Evolutionary conservation across 305 asterid species (phyloP), one percentile per base, ranked within the genome.

Genomic region (Rubia balearica): DNA sequence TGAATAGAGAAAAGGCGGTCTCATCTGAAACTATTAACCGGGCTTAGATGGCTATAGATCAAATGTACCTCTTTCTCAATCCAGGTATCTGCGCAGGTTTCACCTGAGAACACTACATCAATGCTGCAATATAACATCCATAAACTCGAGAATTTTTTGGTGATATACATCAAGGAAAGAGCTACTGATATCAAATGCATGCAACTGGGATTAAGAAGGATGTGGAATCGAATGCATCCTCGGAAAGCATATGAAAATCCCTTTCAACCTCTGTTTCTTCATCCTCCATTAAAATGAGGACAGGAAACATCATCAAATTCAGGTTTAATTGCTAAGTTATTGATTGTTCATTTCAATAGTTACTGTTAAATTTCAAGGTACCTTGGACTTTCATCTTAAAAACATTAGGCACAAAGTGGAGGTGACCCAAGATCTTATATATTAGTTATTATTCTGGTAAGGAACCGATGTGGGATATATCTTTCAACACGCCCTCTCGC

Each of bases 71-170:
- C 98, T 84, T 90, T 90, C 89, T 93, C 98, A 66, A 93, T 93
- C 97, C 98, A 93, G 76, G 96, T 82, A 85, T 93, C 98, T 36
- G 97, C 98, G 75, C 92, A 89, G 75, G 97, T 89, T 85, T 92
- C 96, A 68, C 83, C 77, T 56, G 97, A 83, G 83, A 59, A 93
- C 64, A 93, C 86, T 38, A 90, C 59, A 82, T 93, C 98, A 68
- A 93, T 74, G 49, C 98, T 93, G 88, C 86, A 85, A 67, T 71
- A 77, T 42, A 43, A 74, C 36, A 82, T 74, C 56, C 45, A 71
- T 63, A 71, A 61, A 60, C 63, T 75, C 51, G 71, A 71, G 67
- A 66, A 71, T 67, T 63, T 40, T 60, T 22, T 40, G 24, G 66
- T 56, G 46, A 72, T 69, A 16, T 57, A 62, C 55, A 13, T 55